phyloP scores from a whole-genome alignment of 164 flowering plant genomes.

The Pachysandra terminalis region DNA sequence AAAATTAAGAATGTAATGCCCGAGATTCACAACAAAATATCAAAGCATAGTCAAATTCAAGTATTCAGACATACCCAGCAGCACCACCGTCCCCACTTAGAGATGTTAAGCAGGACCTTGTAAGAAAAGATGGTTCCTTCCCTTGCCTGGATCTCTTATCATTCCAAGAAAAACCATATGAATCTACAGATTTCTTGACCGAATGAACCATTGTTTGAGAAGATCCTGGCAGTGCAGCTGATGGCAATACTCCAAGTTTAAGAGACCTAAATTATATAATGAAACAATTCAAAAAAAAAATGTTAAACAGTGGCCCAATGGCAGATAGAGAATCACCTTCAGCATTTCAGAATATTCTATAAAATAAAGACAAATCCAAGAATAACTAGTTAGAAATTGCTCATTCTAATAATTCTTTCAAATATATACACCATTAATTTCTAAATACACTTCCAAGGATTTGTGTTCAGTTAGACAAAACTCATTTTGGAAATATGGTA shows the following conservation, averaged over 20 bases:
- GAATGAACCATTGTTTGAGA: constrained; percentile 50
- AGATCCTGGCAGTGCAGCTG: constrained; percentile 33
- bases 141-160: constrained; percentile 78
- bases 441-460: too few species aligned
- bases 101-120: constrained; percentile 73
- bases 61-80: constrained; percentile 56
- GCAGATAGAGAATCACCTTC: not conserved
- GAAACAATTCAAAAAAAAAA: not conserved
- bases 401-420: not conserved
- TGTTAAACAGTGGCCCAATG: too few species aligned
- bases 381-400: not conserved
- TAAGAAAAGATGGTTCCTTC: constrained; percentile 64
- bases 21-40: not conserved
- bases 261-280: constrained; percentile 52
- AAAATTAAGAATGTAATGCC: constrained; percentile 1
- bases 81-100: constrained; percentile 47
- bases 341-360: not conserved
- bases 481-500: not conserved
- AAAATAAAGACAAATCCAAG: not conserved
- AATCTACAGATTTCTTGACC: constrained; percentile 56
- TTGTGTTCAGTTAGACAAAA: not conserved
- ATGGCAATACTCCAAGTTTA: constrained; percentile 77
- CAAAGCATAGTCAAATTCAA: not conserved
- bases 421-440: too few species aligned
- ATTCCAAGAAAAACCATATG: constrained; percentile 67